Percentiles rank a stretch among this genome's conserved stretches.
These are phyloP conservation scores for Solanum pennellii DNA, from an alignment of 257 asterid genomes.

Conservation along the genomic window DNA sequence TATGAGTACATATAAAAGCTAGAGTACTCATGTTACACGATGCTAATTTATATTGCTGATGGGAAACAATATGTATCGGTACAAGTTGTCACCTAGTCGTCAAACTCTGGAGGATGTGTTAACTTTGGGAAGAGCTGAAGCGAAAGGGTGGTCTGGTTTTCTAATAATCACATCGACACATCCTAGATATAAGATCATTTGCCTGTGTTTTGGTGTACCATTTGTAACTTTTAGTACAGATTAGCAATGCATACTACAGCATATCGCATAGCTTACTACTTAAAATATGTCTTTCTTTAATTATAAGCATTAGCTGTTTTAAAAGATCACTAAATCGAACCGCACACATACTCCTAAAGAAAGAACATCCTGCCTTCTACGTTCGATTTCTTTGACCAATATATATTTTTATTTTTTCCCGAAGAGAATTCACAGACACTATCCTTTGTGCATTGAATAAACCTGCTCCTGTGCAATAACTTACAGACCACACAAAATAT, in stretches of 20 bases:
- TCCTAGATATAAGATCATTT: not conserved
- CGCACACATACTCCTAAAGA: not conserved
- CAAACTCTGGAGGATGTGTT: not conserved
- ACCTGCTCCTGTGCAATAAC: too few species aligned
- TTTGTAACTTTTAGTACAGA: not conserved
- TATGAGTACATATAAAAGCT: not conserved
- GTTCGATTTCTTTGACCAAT: not conserved
- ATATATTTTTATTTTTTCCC: not conserved
- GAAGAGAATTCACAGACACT: not conserved
- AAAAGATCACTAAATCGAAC: not conserved
- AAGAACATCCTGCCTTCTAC: not conserved
- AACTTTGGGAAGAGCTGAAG: not conserved
- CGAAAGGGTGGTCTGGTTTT: not conserved
- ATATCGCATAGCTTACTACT: not conserved
- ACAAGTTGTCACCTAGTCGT: not conserved
- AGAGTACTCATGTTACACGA: not conserved
- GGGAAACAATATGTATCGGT: not conserved
- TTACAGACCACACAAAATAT: too few species aligned
- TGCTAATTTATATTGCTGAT: not conserved
- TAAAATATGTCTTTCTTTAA: not conserved
- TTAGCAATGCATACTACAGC: not conserved
- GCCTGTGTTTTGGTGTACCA: not conserved
- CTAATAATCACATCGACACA: not conserved
- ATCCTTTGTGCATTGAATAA: too few species aligned
- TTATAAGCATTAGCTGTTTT: not conserved